phyloP scores from a whole-genome alignment of 139 green algal species.

The Spirogloea muscicola region DNA sequence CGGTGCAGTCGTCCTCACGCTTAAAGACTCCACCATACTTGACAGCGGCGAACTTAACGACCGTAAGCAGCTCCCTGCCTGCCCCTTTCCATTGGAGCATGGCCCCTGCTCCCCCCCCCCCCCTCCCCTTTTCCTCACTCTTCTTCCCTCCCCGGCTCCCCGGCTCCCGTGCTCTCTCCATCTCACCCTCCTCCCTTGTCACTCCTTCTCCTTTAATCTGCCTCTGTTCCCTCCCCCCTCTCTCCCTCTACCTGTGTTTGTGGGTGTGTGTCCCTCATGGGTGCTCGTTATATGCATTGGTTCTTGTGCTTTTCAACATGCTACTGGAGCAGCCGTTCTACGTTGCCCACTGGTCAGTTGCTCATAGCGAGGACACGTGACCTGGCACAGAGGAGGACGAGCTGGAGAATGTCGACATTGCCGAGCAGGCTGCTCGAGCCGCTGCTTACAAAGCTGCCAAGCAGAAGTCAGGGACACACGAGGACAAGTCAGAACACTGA shows the following conservation, averaged over 20 bases:
- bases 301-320: too few species aligned
- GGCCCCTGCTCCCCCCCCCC: not conserved
- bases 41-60: conserved; percentile 34
- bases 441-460: conserved; percentile 63
- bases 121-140: not conserved
- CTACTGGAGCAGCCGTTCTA: too few species aligned
- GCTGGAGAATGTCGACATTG: conserved; percentile 76
- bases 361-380: too few species aligned
- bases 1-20: conserved; percentile 35
- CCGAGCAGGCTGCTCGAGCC: conserved; percentile 67
- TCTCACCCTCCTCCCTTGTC: not conserved
- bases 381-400: conserved; percentile 58
- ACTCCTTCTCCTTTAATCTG: not conserved
- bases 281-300: too few species aligned
- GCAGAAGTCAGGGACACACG: conserved; percentile 46
- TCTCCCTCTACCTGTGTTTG: not conserved
- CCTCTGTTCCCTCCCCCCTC: not conserved
- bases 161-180: not conserved
- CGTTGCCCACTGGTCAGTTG: too few species aligned
- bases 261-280: not conserved
- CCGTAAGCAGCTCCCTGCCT: conserved; percentile 5
- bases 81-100: conserved; percentile 10
- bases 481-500: conserved; percentile 28
- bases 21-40: conserved; percentile 35
- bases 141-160: not conserved